Conservation (phyloP, 169 alveolate species). For the Plasmodium vinckei region DNA sequence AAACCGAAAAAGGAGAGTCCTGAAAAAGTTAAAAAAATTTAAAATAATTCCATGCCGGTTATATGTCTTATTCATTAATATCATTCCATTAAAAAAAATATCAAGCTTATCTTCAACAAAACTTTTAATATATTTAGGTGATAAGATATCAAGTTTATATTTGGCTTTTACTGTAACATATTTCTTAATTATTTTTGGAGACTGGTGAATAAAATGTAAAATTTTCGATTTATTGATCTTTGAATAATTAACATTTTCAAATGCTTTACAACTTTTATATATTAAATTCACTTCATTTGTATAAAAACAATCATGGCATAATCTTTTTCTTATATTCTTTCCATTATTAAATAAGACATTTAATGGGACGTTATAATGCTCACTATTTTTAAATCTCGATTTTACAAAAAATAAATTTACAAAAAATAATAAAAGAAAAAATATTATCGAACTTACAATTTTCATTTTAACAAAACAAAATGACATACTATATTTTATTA, state of each 20-base stretch:
- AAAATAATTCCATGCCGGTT: background rate
- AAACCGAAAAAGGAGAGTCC: conserved; percentile 27
- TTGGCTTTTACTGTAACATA: conserved; percentile 20
- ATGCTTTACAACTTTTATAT: conserved; percentile 52
- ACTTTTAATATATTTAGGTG: conserved; percentile 2
- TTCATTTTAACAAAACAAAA: conserved; percentile 14
- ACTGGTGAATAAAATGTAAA: conserved; percentile 10
- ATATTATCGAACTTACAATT: conserved; percentile 11
- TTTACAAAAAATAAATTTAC: conserved; percentile 58
- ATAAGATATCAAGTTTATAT: background rate
- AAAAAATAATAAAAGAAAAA: conserved; percentile 35
- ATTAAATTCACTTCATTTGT: conserved; percentile 59
- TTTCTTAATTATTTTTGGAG: conserved; percentile 26
- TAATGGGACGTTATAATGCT: conserved; percentile 28
- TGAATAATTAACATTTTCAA: conserved; percentile 33
- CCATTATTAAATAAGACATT: conserved; percentile 55
- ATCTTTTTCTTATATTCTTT: conserved; percentile 34
- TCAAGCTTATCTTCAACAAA: background rate
- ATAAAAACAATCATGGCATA: conserved; percentile 69
- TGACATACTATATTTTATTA: background rate
- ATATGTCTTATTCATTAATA: conserved; percentile 14
- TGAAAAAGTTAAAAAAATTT: conserved; percentile 18
- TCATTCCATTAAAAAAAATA: background rate
- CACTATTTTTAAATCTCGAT: conserved; percentile 34
- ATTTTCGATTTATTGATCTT: conserved; percentile 13